These are phyloP conservation scores for Phytopythium ostracodes DNA, from an alignment of 352 stramenopile genomes.

Conservation along the genomic window DNA sequence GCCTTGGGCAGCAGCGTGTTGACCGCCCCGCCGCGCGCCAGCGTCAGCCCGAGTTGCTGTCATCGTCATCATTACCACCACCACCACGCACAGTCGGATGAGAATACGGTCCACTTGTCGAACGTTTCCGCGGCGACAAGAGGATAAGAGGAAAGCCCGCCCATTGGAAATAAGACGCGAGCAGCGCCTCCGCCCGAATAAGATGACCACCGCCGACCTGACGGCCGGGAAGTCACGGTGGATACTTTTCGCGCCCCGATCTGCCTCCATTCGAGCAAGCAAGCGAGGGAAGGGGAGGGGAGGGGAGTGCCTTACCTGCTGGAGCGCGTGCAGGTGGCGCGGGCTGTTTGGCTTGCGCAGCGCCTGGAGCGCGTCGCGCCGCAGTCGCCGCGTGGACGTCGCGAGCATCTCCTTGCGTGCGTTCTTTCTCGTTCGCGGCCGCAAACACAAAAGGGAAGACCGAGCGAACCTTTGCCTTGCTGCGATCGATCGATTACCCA, in stretches of 20 bases:
- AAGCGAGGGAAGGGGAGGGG: background rate
- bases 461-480: background rate
- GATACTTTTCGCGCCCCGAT: too few relatives aligned
- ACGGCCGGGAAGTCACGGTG: too few relatives aligned
- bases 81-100: background rate
- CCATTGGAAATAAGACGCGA: too few relatives aligned
- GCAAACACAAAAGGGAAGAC: too few relatives aligned
- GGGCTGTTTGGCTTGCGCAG: constrained; percentile 49
- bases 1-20: constrained; percentile 22
- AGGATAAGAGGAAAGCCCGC: too few relatives aligned
- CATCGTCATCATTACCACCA: background rate
- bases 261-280: background rate
- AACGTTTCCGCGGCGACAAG: too few relatives aligned
- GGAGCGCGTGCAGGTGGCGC: constrained; percentile 66
- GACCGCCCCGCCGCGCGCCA: constrained; percentile 45
- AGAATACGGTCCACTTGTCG: background rate
- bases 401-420: constrained; percentile 20
- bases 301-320: constrained; percentile 43
- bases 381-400: constrained; percentile 62
- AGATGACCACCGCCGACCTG: background rate
- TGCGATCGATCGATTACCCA: background rate
- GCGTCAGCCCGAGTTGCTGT: constrained; percentile 62
- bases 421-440: background rate
- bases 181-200: background rate
- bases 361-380: constrained; percentile 43